Base-by-base conservation (phyloP, 495 filamentous ascomycete species). In the Thermochaetoides thermophila region DNA sequence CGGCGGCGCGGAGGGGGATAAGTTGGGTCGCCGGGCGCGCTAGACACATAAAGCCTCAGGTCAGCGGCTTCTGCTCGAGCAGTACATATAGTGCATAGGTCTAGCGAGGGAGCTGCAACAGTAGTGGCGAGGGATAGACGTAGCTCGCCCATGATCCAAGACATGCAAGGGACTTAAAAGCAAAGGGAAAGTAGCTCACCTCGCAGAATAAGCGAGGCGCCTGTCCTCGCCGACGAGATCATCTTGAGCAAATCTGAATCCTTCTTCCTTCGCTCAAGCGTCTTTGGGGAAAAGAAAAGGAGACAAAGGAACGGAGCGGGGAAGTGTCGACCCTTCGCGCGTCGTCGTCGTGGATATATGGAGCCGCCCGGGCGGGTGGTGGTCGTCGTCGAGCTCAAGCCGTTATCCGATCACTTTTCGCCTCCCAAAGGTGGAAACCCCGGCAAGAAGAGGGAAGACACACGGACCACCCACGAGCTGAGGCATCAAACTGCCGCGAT, bases 201-300 rank as follows among this genome's bases (percentile, higher is more conserved):
- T 72, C 78, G 70, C 52, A 82, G 60, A 40, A 75, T 76, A 68
- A 78, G 56, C 43, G 71, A 62, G 55, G 73, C 73, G 39, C 68
- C 63, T 52, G 69, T 71, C 64, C 78, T 61, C 42, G 70, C 66
- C 16, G 71, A 68, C 36, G 71, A 66, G 35, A 79, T 56, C 76
- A 83, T 81, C 47, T 44, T 66, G 29, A n/a, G n/a, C n/a, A n/a
- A n/a, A n/a, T n/a, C n/a, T n/a, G n/a, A n/a, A n/a, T n/a, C n/a
- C n/a, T n/a, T n/a, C n/a, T n/a, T n/a, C n/a, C n/a, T n/a, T n/a
- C n/a, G n/a, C n/a, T n/a, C n/a, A n/a, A n/a, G n/a, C n/a, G n/a
- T n/a, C n/a, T n/a, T n/a, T n/a, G n/a, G n/a, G n/a, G n/a, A n/a
- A n/a, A n/a, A n/a, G 11, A n/a, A 31, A 28, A 34, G 32, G 48